These are phyloP conservation scores for Lasiosphaeria miniovina DNA, from an alignment of 495 filamentous ascomycete species.

Conservation along the genomic window DNA sequence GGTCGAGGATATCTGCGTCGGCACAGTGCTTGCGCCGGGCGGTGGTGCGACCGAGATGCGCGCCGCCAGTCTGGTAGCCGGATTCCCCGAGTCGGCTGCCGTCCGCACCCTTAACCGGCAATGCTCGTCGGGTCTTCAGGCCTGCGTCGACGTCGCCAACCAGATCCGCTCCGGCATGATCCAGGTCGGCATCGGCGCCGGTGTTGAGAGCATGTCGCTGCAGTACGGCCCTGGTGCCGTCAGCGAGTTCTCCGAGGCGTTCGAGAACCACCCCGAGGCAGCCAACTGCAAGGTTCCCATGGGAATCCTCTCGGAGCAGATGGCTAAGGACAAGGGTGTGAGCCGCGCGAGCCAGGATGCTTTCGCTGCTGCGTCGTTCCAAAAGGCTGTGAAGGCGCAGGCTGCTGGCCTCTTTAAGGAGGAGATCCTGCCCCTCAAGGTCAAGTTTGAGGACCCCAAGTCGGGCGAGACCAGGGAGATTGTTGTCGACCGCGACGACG, in stretches of 20 bases:
- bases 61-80: constrained; percentile 85
- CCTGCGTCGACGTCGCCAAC: constrained; percentile 89
- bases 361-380: constrained; percentile 86
- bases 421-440: constrained; percentile 84
- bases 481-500: constrained; percentile 83
- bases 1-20: constrained; percentile 91
- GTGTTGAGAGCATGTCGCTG: constrained; percentile 94
- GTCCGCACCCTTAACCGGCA: constrained; percentile 88
- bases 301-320: constrained; percentile 90
- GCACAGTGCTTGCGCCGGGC: constrained; percentile 85
- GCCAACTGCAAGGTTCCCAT: constrained; percentile 98
- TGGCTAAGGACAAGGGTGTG: constrained; percentile 82
- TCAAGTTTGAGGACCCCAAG: constrained; percentile 86
- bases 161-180: constrained; percentile 88
- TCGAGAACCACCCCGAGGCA: constrained; percentile 77
- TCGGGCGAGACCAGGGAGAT: constrained; percentile 81
- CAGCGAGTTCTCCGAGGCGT: constrained; percentile 88
- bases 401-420: constrained; percentile 85
- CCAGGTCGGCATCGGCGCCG: constrained; percentile 89
- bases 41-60: constrained; percentile 96
- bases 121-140: constrained; percentile 86
- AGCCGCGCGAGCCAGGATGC: constrained; percentile 73
- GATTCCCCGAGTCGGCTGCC: constrained; percentile 79
- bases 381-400: constrained; percentile 85
- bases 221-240: constrained; percentile 92